Base-by-base conservation (phyloP, 2,329 filamentous ascomycete genomes). In the Sclerotinia glacialis region DNA sequence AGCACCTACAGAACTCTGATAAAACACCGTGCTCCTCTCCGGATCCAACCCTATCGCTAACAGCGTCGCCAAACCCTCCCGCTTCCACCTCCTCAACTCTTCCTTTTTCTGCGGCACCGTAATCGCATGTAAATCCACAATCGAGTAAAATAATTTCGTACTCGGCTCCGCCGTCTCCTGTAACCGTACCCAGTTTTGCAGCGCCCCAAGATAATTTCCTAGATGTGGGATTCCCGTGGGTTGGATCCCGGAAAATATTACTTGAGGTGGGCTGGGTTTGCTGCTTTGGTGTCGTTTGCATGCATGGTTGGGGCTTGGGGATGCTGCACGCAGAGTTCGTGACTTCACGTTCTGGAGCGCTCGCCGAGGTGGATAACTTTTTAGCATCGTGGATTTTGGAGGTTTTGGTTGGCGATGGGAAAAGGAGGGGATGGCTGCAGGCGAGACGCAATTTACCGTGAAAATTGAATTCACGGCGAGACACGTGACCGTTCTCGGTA, bases 221-320 rank as follows among this genome's bases (percentile, higher is more conserved):
- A 99, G 80, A 77, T 99, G 95, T 18, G 95, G 95, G 31, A 96
- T 84, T 46, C 94, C 95, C 0, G 95, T 99, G 23, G 95, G 95
- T 78, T 99, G 95, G 73, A 99, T 99, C 64, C 93, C 95, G 4
- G 95, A 98, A 81, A 99, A 97, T 74, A 98, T 86, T 67, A 89
- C 82, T 42, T 21, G 40, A 5, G 46, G 11, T 44, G 47, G 14
- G 1, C 34, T 50, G 47, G 63, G 3, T 14, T 46, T 18, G 4
- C 34, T 55, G 40, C 54, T 66, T n/a, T 34, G 26, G 28, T 64
- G 26, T 42, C 55, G 26, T 49, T 40, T 28, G 9, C 16, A 23
- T 23, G 23, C 9, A 34, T 34, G 34, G 21, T 37, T 65, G 3
- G n/a, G 49, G 21, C 4, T 34, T 28, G 49, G 37, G 26, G 37